phyloP scores from a whole-genome alignment of 495 filamentous ascomycete genomes.

The Penicillium samsonianum region DNA sequence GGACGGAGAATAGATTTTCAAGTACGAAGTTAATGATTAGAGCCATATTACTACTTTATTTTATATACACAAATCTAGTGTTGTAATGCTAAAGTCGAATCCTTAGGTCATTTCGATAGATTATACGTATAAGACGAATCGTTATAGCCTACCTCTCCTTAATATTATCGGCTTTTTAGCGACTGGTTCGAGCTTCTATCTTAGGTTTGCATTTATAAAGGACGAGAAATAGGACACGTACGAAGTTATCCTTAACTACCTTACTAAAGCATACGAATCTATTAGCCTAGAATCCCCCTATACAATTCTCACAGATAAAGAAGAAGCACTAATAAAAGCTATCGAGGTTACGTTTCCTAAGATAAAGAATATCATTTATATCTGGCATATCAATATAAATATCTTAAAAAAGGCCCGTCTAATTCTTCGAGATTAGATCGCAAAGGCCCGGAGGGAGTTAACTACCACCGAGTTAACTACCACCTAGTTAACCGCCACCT shows the following conservation, averaged over 20 bases:
- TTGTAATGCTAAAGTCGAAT: neutral
- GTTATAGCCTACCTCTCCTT: neutral
- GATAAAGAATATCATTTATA: neutral
- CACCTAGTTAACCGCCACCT: no score
- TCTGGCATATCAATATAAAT: neutral
- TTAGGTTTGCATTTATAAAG: neutral
- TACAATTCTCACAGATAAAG: neutral
- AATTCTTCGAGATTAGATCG: neutral
- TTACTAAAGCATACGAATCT: neutral
- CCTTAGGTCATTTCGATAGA: neutral
- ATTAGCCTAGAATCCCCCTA: neutral
- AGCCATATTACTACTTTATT: neutral
- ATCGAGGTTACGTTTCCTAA: neutral
- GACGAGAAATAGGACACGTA: neutral
- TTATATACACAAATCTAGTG: neutral
- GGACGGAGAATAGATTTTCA: neutral
- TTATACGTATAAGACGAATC: neutral
- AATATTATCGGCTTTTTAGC: neutral
- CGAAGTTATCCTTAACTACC: neutral
- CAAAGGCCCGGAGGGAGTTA: neutral
- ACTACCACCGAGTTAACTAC: no score
- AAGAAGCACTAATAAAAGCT: neutral
- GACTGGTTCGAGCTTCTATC: neutral
- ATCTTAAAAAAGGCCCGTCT: neutral
- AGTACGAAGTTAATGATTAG: neutral